Conservation (phyloP, 148 eudicot genomes). For the Pharnaceum exiguum region DNA sequence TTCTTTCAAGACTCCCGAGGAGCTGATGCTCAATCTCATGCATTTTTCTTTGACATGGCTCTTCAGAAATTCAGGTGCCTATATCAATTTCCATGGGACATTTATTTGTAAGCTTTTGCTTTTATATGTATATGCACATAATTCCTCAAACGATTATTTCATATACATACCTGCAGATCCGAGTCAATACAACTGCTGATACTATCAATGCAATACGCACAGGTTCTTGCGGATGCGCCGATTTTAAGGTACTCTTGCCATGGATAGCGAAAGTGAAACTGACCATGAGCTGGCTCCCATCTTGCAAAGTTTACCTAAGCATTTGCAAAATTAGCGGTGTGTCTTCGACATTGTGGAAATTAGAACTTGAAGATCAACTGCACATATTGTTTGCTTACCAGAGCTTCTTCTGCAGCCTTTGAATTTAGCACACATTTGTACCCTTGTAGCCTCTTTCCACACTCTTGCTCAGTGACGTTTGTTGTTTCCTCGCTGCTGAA, state of each 20-base stretch:
- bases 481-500: slow-evolving; percentile 34
- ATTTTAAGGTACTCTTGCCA: slow-evolving; percentile 77
- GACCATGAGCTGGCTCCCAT: slow-evolving; percentile 92
- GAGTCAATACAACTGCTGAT: slow-evolving; percentile 53
- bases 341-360: not conserved
- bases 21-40: slow-evolving; percentile 39
- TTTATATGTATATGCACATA: not conserved
- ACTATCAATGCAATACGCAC: slow-evolving; percentile 67
- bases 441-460: slow-evolving; percentile 38
- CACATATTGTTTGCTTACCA: slow-evolving; percentile 42
- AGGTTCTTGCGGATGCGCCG: slow-evolving; percentile 55
- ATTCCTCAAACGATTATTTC: not conserved
- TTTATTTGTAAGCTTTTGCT: not conserved
- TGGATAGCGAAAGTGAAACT: slow-evolving; percentile 66
- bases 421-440: slow-evolving; percentile 76
- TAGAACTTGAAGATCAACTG: not conserved
- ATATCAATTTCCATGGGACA: slow-evolving; percentile 2
- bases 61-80: slow-evolving; percentile 63
- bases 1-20: slow-evolving; percentile 61
- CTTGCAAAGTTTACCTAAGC: slow-evolving; percentile 74
- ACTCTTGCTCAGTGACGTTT: slow-evolving; percentile 24
- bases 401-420: slow-evolving; percentile 67
- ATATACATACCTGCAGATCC: slow-evolving; percentile 40
- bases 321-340: not conserved
- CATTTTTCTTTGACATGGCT: slow-evolving; percentile 41